phyloP scores from a whole-genome alignment of 2,329 filamentous ascomycete genomes.

The Alternaria ethzedia region DNA sequence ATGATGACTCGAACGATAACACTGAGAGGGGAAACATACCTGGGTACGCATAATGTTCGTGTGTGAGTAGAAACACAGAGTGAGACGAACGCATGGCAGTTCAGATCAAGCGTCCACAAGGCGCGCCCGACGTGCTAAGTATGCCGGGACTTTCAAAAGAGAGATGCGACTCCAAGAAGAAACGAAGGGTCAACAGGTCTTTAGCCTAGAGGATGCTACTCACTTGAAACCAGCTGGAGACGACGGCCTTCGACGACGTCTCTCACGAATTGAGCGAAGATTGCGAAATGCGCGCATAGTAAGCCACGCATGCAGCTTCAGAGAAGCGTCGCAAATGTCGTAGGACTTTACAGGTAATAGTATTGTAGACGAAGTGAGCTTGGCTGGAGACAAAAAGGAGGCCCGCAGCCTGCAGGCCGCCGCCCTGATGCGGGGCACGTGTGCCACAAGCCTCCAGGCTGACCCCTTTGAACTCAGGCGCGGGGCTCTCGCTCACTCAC shows the following conservation, averaged over 20 bases:
- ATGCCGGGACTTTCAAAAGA: neutral
- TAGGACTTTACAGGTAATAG: neutral
- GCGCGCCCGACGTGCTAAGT: neutral
- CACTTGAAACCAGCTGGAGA: conserved; percentile 2
- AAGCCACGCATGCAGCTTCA: neutral
- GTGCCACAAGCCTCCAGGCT: neutral
- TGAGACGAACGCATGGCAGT: neutral
- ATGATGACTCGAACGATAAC: neutral
- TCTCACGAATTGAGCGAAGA: neutral
- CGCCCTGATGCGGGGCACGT: conserved; percentile 8
- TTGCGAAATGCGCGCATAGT: neutral
- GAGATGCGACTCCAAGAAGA: neutral
- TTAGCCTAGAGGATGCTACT: neutral
- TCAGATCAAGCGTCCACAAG: neutral
- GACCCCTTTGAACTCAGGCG: neutral
- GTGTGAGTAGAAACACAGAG: neutral
- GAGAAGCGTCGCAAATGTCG: neutral
- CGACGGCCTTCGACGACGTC: neutral
- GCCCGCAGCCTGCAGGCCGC: neutral
- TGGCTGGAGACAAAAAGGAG: neutral
- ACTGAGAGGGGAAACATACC: neutral
- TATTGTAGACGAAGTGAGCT: neutral
- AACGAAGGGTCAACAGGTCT: neutral
- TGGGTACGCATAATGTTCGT: neutral
- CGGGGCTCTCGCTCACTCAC: neutral